Conservation (phyloP, 768 basidiomycete species). For the Chiua virens region DNA sequence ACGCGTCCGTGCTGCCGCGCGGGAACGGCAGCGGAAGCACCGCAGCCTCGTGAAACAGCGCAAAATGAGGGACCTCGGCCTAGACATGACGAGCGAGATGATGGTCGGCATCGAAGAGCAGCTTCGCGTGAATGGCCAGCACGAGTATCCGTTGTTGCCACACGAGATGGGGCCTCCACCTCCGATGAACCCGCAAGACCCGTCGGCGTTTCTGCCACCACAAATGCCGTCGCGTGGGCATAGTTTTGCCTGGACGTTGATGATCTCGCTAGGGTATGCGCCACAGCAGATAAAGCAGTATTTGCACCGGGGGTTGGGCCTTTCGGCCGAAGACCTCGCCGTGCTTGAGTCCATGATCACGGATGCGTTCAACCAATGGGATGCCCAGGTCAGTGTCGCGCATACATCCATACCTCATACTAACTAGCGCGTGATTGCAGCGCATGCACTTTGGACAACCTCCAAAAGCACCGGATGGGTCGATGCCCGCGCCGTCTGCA, state of each 20-base stretch:
- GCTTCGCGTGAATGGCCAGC: slow-evolving; percentile 53
- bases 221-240: slow-evolving; percentile 59
- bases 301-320: slow-evolving; percentile 65
- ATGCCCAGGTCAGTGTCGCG: slow-evolving; percentile 59
- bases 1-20: slow-evolving; percentile 69
- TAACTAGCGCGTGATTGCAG: slow-evolving; percentile 22
- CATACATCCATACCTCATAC: background rate
- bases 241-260: slow-evolving; percentile 75
- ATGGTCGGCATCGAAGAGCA: slow-evolving; percentile 65
- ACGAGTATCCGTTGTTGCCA: slow-evolving; percentile 38
- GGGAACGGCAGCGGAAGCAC: slow-evolving; percentile 83
- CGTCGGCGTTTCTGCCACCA: slow-evolving; percentile 56
- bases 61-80: slow-evolving; percentile 79
- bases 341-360: slow-evolving; percentile 79
- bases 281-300: slow-evolving; percentile 69
- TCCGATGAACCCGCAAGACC: slow-evolving; percentile 46
- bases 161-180: slow-evolving; percentile 36
- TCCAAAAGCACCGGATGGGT: slow-evolving; percentile 30
- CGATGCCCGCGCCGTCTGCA: slow-evolving; percentile 27
- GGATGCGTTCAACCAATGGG: slow-evolving; percentile 86
- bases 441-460: slow-evolving; percentile 45
- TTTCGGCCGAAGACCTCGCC: slow-evolving; percentile 78
- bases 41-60: slow-evolving; percentile 74
- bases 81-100: slow-evolving; percentile 79
- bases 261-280: slow-evolving; percentile 74